Conservation (phyloP, 1,139 yeast genomes). For the Candida frijolesensis region DNA sequence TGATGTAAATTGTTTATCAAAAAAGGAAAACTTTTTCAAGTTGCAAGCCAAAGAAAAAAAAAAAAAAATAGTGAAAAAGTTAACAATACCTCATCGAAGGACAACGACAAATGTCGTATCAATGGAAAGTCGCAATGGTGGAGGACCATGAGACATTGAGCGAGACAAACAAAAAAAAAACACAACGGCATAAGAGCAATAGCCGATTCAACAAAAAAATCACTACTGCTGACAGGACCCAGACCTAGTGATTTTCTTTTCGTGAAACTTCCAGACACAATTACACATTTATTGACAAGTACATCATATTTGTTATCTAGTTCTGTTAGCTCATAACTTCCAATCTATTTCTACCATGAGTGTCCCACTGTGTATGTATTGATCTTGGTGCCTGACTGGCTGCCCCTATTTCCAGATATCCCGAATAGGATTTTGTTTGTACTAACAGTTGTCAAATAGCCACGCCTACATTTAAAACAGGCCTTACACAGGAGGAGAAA, state of each 20-base stretch:
- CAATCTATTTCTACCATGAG: constrained; percentile 21
- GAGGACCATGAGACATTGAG: neutral
- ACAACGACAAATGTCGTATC: constrained; percentile 1
- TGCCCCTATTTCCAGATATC: constrained; percentile 1
- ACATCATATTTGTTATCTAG: neutral
- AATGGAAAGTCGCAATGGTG: neutral
- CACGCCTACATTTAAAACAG: constrained; percentile 41
- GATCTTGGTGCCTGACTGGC: neutral
- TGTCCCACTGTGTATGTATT: constrained; percentile 30
- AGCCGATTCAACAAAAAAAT: neutral
- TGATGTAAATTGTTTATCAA: constrained; percentile 1
- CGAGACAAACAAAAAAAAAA: neutral
- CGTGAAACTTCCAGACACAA: neutral
- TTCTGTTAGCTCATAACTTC: neutral
- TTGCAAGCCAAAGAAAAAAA: constrained; percentile 3
- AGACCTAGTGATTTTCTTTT: constrained; percentile 1
- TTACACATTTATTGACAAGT: neutral
- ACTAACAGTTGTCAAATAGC: constrained; percentile 12
- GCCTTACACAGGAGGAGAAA: constrained; percentile 79
- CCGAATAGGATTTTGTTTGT: constrained; percentile 5
- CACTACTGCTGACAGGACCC: neutral
- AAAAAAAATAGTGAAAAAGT: constrained; percentile 1
- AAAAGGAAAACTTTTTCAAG: constrained; percentile 19
- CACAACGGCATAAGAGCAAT: neutral
- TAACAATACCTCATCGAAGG: constrained; percentile 1